phyloP scores from a whole-genome alignment of 306 rosid genomes.

The Oxytropis ochrocephala region DNA sequence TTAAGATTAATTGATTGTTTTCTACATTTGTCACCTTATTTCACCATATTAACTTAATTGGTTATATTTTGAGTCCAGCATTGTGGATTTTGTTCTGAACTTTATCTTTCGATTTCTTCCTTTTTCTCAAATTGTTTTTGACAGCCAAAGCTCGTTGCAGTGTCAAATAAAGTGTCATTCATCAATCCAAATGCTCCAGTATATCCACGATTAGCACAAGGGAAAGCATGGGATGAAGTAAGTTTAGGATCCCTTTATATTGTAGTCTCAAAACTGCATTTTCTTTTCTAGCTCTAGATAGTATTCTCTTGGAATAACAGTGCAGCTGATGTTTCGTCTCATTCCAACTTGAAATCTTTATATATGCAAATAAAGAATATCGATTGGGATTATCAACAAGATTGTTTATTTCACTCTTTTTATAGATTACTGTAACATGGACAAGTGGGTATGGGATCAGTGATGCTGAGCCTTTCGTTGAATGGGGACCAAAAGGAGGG shows the following conservation, averaged over 20 bases:
- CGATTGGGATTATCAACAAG: background rate
- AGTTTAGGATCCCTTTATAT: slow-evolving; percentile 19
- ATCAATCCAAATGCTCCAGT: slow-evolving; percentile 81
- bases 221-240: slow-evolving; percentile 86
- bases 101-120: slow-evolving; percentile 5
- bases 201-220: slow-evolving; percentile 92
- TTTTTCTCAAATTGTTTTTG: slow-evolving; percentile 1
- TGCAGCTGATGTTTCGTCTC: background rate
- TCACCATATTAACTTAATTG: background rate
- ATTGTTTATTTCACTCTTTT: background rate
- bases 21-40: background rate
- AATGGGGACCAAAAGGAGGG: slow-evolving; percentile 71
- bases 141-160: slow-evolving; percentile 80
- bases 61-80: background rate
- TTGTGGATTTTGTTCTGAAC: slow-evolving; percentile 1
- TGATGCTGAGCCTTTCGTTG: slow-evolving; percentile 81
- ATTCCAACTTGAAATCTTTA: slow-evolving; percentile 5
- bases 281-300: background rate
- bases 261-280: slow-evolving; percentile 1
- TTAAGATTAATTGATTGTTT: background rate
- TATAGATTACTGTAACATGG: slow-evolving; percentile 91
- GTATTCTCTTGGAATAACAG: background rate
- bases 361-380: background rate
- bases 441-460: slow-evolving; percentile 81
- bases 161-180: slow-evolving; percentile 58